These are phyloP conservation scores for Trypanosoma cruzi DNA, from an alignment of 208 protist genomes.

Conservation along the genomic window DNA sequence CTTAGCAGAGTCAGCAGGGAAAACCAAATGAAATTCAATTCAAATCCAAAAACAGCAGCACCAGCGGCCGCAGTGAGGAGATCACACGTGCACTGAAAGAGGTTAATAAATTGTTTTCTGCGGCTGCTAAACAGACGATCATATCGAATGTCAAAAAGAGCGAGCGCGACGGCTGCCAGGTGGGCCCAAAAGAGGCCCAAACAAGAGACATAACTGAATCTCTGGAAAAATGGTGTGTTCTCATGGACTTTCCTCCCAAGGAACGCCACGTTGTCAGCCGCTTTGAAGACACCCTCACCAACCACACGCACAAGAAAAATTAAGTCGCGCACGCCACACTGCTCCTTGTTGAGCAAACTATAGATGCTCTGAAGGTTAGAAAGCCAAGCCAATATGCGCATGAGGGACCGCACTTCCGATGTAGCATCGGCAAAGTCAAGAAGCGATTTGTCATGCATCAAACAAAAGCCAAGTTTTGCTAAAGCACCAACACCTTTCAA, in stretches of 20 bases:
- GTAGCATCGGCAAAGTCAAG: constrained; percentile 51
- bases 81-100: constrained; percentile 74
- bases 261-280: constrained; percentile 82
- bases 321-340: constrained; percentile 48
- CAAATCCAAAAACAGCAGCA: constrained; percentile 7
- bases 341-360: constrained; percentile 49
- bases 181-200: constrained; percentile 72
- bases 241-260: constrained; percentile 47
- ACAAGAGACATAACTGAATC: constrained; percentile 45
- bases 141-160: constrained; percentile 59
- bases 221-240: constrained; percentile 24
- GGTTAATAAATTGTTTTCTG: constrained; percentile 38
- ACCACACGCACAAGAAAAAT: constrained; percentile 66
- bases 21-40: constrained; percentile 23
- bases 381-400: constrained; percentile 73
- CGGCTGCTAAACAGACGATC: constrained; percentile 37
- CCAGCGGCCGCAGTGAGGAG: constrained; percentile 47
- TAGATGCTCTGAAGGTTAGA: constrained; percentile 66
- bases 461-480: constrained; percentile 60
- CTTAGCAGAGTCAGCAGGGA: constrained; percentile 69
- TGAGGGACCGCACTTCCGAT: constrained; percentile 69
- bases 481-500: constrained; percentile 73
- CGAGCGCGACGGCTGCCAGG: constrained; percentile 53
- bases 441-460: constrained; percentile 39
- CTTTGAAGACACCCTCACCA: constrained; percentile 77